phyloP scores from a whole-genome alignment of 352 stramenopile species.

The Blastocystis sp. region DNA sequence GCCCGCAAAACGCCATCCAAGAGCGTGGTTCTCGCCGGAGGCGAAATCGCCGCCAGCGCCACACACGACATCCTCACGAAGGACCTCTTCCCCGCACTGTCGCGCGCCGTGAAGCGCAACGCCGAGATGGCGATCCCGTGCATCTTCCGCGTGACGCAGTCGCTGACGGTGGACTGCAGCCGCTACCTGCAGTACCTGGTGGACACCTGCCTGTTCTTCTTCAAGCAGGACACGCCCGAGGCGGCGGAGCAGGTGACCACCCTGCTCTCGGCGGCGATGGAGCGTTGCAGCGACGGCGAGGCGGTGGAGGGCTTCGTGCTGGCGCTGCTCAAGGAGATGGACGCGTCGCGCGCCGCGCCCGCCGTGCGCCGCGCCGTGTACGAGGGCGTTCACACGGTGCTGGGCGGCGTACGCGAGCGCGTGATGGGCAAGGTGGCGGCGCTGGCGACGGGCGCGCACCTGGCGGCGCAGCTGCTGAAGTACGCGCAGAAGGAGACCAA shows the following conservation, averaged over 20 bases:
- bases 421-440: slow-evolving; percentile 24
- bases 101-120: slow-evolving; percentile 53
- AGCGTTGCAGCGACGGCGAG: slow-evolving; percentile 52
- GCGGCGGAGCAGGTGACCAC: background rate
- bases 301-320: background rate
- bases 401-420: background rate
- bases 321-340: slow-evolving; percentile 42
- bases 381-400: background rate
- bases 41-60: background rate
- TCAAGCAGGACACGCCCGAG: slow-evolving; percentile 42
- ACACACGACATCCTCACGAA: slow-evolving; percentile 49
- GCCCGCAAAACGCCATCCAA: slow-evolving; percentile 29
- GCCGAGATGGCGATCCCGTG: slow-evolving; percentile 40
- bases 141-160: background rate
- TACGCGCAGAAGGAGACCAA: slow-evolving; percentile 38
- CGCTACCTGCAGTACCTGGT: slow-evolving; percentile 51
- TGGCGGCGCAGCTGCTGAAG: background rate
- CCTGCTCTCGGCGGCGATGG: background rate
- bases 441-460: background rate
- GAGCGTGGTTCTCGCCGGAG: slow-evolving; percentile 49
- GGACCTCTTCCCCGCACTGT: slow-evolving; percentile 61
- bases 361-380: slow-evolving; percentile 20
- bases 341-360: background rate
- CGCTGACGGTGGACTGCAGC: slow-evolving; percentile 20
- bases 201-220: slow-evolving; percentile 48